Base-by-base conservation (phyloP, 768 basidiomycete genomes). In the Termitomyces eurrhizus region DNA sequence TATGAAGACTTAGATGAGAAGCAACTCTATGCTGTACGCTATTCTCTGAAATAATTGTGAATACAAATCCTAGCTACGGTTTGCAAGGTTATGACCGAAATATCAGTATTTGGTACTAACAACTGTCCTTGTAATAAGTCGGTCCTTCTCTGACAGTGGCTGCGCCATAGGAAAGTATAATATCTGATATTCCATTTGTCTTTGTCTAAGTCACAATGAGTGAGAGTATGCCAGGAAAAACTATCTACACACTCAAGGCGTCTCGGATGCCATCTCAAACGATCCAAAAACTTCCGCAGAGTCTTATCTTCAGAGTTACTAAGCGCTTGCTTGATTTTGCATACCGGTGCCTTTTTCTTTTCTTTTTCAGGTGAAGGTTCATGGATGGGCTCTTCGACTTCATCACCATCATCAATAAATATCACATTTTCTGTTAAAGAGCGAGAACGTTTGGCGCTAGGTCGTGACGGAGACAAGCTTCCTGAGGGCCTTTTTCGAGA, bases 131-230 rank as follows among this genome's bases (percentile, higher is more conserved):
- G 82, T 76, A 48, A 65, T 62, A 52, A 62, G 66, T 61, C 78
- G 83, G 68, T 93, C 82, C 29, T 67, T 56, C 13, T 83, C 80
- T 2, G 79, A 79, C 53, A 94, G 73, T 7, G 90, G 86, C 1
- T 79, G 75, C 0, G 77, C 80, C 74, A 94, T 81, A 1, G 91
- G 89, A 66, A 95, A 94, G 67, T 86, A 89, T 35, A 97, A 77
- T 18, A 96, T 83, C 69, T 97, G 94, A 68, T 91, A 94, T 49
- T 88, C 78, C 60, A 82, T 75, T 63, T 73, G 77, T 61, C 86
- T 87, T 63, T 73, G 77, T 61, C 86, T 87, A 64, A n/a, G 21
- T 12, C 52, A 26, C 33, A 35, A n/a, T 60, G 16, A 53, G 57
- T 44, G 26, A 37, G 21, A 18, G 21, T 7, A 7, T n/a, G 33